These are phyloP conservation scores for Sporodiniella umbellata DNA, from an alignment of 371 early-diverging fungal species.

Conservation along the genomic window DNA sequence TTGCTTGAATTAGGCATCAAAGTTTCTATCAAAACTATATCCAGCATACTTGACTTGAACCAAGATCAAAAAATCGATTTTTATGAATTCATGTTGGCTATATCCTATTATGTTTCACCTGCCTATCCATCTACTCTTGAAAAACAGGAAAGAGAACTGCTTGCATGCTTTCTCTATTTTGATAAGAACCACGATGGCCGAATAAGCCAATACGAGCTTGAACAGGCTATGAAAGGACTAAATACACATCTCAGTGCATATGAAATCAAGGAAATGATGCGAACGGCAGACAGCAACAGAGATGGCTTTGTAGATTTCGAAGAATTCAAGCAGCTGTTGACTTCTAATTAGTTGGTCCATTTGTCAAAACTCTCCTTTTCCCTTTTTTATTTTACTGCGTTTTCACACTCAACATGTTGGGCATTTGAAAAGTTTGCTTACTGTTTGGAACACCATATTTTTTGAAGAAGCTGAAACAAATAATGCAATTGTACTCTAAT, in stretches of 20 bases:
- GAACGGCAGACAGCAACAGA: conserved; percentile 72
- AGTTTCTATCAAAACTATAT: conserved; percentile 19
- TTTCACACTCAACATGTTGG: too few relatives aligned
- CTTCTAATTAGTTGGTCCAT: conserved; percentile 6
- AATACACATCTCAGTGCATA: conserved; percentile 66
- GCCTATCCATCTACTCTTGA: conserved; percentile 4
- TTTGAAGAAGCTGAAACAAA: too few relatives aligned
- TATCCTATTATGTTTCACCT: conserved; percentile 29
- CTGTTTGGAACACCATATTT: too few relatives aligned
- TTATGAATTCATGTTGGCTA: conserved; percentile 69
- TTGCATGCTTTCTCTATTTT: conserved; percentile 67
- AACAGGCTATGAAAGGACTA: conserved; percentile 64
- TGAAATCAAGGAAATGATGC: conserved; percentile 82
- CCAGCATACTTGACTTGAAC: conserved; percentile 39
- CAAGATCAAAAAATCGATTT: conserved; percentile 54
- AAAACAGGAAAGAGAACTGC: conserved; percentile 46
- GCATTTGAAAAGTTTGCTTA: too few relatives aligned
- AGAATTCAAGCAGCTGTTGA: conserved; percentile 60
- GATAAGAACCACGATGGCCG: conserved; percentile 73
- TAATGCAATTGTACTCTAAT: too few relatives aligned
- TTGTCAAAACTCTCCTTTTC: too few relatives aligned
- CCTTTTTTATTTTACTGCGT: too few relatives aligned
- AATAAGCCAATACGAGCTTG: conserved; percentile 68
- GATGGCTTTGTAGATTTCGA: conserved; percentile 64
- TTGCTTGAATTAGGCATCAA: conserved; percentile 70